Evolutionary conservation across 108 stramenopile species (phyloP), one percentile per base, ranked within the genome.

Genomic region (Fragilaria radians): DNA sequence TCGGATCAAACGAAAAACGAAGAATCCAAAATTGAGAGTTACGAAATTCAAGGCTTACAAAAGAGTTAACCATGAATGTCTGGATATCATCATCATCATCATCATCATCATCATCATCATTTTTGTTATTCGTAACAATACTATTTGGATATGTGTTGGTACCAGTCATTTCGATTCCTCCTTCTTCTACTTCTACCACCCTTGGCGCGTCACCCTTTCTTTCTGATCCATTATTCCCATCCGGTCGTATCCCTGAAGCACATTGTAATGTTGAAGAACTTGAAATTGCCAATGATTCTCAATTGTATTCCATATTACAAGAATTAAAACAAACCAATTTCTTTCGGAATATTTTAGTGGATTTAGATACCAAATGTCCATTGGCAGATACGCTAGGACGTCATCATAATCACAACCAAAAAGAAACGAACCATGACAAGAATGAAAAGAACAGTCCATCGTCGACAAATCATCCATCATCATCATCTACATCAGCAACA

Each of bases 201-300:
- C n/a, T n/a, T n/a, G n/a, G n/a, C n/a, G 36, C 36, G 14, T 14
- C 36, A 42, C 14, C 7, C 36, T 11, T 11, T 42, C 36, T 42
- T 42, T 7, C 7, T 11, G 36, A 11, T 42, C 11, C 36, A 42
- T 30, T 30, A 5, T 11, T 25, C n/a, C 61, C 71, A 17, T 19
- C 48, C 9, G 84, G 82, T n/a, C 80, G 71, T 1, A 86, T 91
- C 34, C 85, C 74, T 32, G 91, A 93, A 60, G 68, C 81, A 7
- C 62, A 64, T 2, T 93, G 91, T 67, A 80, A 86, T 59, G 77
- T 88, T 18, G 91, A 93, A 72, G 83, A 93, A 61, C 66, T 93
- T 59, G 91, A 93, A 68, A 59, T 72, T 23, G 91, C 91, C 70
- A 93, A 93, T 65, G 91, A 93, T 63, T 76, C 74, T 0, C 91